These are phyloP conservation scores for Neofusicoccum umdonicola DNA, from an alignment of 2,329 filamentous ascomycete genomes.

Conservation along the genomic window DNA sequence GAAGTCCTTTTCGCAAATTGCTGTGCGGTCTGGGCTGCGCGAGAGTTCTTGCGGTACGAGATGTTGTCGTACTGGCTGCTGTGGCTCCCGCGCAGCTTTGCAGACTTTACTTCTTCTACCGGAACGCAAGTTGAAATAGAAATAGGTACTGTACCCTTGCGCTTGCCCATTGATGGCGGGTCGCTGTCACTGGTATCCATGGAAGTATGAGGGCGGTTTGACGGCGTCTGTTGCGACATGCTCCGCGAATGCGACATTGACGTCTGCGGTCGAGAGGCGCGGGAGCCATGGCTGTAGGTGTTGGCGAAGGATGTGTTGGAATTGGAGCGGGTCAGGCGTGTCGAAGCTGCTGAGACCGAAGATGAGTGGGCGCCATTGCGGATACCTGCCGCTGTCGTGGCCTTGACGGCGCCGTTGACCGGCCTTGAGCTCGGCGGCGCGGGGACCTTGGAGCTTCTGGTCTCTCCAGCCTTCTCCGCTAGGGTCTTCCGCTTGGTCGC, in stretches of 20 bases:
- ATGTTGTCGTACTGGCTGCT: background rate
- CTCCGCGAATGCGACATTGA: constrained; percentile 52
- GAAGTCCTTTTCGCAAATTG: background rate
- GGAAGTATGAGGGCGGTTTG: constrained; percentile 35
- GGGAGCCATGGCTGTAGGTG: constrained; percentile 54
- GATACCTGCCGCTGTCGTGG: constrained; percentile 41
- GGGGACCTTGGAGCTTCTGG: constrained; percentile 36
- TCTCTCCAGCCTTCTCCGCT: constrained; percentile 47
- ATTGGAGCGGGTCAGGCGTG: constrained; percentile 24
- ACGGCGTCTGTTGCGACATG: constrained; percentile 37
- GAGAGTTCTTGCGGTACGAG: background rate
- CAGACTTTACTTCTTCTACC: background rate
- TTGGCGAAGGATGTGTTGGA: constrained; percentile 52
- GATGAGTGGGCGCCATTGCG: constrained; percentile 34
- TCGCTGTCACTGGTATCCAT: constrained; percentile 45
- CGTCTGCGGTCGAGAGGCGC: constrained; percentile 54
- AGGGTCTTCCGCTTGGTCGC: constrained; percentile 53
- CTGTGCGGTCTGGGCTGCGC: background rate
- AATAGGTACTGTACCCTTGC: constrained; percentile 46
- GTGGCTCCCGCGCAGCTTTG: background rate
- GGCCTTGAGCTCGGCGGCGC: constrained; percentile 45
- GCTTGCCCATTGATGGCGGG: constrained; percentile 30
- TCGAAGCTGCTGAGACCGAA: constrained; percentile 40
- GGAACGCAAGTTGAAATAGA: constrained; percentile 34
- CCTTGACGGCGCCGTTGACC: constrained; percentile 43